phyloP scores from a whole-genome alignment of 108 stramenopile genomes.

The Skeletonema costatum region DNA sequence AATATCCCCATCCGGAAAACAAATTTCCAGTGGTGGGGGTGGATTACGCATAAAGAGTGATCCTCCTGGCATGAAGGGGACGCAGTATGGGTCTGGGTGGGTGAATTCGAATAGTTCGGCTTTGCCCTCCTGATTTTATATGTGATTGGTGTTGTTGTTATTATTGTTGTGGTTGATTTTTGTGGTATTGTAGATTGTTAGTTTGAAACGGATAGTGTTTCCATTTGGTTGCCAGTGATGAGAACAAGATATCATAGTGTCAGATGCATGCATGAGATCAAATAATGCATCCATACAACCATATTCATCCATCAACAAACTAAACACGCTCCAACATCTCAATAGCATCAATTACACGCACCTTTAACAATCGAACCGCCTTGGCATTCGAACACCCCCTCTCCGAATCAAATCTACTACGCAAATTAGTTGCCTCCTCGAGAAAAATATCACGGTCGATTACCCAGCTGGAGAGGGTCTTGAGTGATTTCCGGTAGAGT shows the following conservation, averaged over 20 bases:
- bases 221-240: neutral
- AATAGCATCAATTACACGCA: conserved; percentile 19
- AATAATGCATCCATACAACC: too few relatives aligned
- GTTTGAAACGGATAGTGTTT: conserved; percentile 6
- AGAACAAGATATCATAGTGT: neutral
- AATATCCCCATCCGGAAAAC: conserved; percentile 92
- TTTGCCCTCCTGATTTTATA: conserved; percentile 53
- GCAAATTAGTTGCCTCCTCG: conserved; percentile 79
- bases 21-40: conserved; percentile 88
- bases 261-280: neutral
- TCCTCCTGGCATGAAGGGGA: conserved; percentile 97
- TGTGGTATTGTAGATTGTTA: conserved; percentile 3
- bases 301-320: conserved; percentile 6
- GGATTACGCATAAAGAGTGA: conserved; percentile 98
- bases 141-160: neutral
- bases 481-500: conserved; percentile 81
- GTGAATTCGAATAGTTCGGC: conserved; percentile 75
- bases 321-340: neutral
- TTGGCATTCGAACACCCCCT: conserved; percentile 66
- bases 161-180: neutral
- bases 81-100: conserved; percentile 93
- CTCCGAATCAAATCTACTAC: conserved; percentile 83
- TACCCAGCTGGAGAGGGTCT: conserved; percentile 81
- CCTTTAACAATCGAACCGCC: conserved; percentile 73
- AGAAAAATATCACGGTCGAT: conserved; percentile 91